Evolutionary conservation across 2,329 filamentous ascomycete species (phyloP), one percentile per base, ranked within the genome.

Genomic region (Colletotrichum sidae): DNA sequence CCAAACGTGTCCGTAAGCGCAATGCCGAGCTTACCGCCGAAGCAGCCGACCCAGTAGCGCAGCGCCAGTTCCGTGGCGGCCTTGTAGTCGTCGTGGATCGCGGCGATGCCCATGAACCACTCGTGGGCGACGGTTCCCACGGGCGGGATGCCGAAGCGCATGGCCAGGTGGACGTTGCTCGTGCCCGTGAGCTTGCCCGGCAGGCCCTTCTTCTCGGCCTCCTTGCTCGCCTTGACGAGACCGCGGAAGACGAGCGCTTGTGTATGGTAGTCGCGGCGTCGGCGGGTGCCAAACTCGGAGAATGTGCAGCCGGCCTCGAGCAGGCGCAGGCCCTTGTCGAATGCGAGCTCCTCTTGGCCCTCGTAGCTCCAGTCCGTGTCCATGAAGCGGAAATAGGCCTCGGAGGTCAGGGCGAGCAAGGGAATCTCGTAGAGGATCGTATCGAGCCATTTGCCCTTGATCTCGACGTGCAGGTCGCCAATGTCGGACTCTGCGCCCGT

Each of bases 91-190:
- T 93, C 86, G 5, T 91, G 92, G 71, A 97, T 93, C 44, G 96
- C 94, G 1, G 96, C 96, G 68, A 97, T 95, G 46, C 93, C 94
- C 96, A 99, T 99, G 82, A 97, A 98, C 96, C 96, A 99, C 80
- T 99, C 96, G 74, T 99, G 96, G 1, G 96, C 96, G 2, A 89
- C 86, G 0, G 96, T 99, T 6, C 96, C 96, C 11, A 98, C 87
- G 0, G 96, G 94, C 4, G 88, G 81, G 50, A 97, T 88, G 49
- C 88, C 89, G 78, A 97, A 95, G 72, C 93, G 91, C 93, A 97
- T 97, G 10, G 96, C 96, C 70, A 99, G 88, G 76, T 98, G 95
- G 4, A 99, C 96, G 74, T 99, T 99, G 77, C 94, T 98, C 0
- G 95, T 97, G 10, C 96, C 96, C 0, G 90, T 88, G 51, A 98